These are phyloP conservation scores for Proliferodiscus dingleyae DNA, from an alignment of 2,329 filamentous ascomycete genomes.

Conservation along the genomic window DNA sequence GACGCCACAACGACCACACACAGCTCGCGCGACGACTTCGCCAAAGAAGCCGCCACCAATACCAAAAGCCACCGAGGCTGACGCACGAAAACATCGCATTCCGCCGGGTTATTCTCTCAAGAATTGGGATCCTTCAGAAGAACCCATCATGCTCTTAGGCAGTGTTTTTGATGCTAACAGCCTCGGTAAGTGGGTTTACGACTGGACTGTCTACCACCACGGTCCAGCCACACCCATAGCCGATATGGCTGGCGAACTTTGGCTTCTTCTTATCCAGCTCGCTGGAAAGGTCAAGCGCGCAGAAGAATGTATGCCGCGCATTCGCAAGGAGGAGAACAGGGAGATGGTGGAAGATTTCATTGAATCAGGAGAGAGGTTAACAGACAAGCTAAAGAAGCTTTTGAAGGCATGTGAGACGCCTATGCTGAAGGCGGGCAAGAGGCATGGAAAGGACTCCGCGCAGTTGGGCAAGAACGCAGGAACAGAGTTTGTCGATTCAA, in stretches of 20 bases:
- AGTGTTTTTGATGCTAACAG: constrained; percentile 98
- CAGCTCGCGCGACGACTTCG: constrained; percentile 22
- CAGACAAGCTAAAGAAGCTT: constrained; percentile 76
- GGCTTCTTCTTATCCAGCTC: constrained; percentile 90
- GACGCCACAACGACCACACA: constrained; percentile 28
- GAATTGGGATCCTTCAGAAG: constrained; percentile 95
- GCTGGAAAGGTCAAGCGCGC: constrained; percentile 90
- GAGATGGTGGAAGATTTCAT: constrained; percentile 90
- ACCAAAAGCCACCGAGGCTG: constrained; percentile 51
- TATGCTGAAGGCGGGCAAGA: constrained; percentile 88
- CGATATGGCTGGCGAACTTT: constrained; percentile 89
- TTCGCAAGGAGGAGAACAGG: constrained; percentile 67
- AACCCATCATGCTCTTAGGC: constrained; percentile 88
- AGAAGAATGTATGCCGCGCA: constrained; percentile 68
- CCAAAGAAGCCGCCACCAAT: constrained; percentile 33
- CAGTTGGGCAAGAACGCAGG: constrained; percentile 89
- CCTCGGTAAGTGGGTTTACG: constrained; percentile 98
- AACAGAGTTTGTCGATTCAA: constrained; percentile 90
- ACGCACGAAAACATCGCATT: constrained; percentile 65
- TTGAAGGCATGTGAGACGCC: constrained; percentile 89
- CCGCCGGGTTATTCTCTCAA: constrained; percentile 90
- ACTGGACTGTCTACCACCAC: constrained; percentile 94
- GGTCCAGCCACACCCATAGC: constrained; percentile 77
- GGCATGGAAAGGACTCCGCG: constrained; percentile 57
- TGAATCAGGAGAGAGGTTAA: constrained; percentile 80